A percentile compares a stretch with the other conserved stretches of the same genome.
phyloP scores from a whole-genome alignment of 768 basidiomycete species.

The Amanita molliuscula region DNA sequence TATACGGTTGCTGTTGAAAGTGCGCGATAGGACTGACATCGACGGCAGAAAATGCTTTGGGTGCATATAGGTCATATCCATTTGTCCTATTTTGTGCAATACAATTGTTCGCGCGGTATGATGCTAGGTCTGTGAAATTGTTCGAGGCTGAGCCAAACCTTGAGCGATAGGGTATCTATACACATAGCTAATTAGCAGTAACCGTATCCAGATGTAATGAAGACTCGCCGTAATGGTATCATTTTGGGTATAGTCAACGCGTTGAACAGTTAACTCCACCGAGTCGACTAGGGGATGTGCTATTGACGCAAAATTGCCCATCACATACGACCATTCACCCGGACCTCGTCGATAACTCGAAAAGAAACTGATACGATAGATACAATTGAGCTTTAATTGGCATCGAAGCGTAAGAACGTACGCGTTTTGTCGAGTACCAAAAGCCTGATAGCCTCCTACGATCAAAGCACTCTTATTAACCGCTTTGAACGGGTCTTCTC shows the following conservation, averaged over 20 bases:
- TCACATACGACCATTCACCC: conserved; percentile 29
- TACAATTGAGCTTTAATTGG: background rate
- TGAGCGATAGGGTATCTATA: conserved; percentile 48
- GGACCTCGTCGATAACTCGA: conserved; percentile 29
- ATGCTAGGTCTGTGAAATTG: conserved; percentile 36
- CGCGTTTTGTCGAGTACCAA: conserved; percentile 40
- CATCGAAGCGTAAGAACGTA: conserved; percentile 13
- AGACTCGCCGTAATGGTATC: conserved; percentile 36
- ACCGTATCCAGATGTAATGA: background rate
- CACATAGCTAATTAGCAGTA: background rate
- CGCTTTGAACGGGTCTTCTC: conserved; percentile 35
- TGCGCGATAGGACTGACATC: conserved; percentile 18
- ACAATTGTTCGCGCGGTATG: conserved; percentile 45
- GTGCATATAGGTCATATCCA: conserved; percentile 27
- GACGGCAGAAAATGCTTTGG: conserved; percentile 5
- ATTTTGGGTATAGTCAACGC: conserved; percentile 22
- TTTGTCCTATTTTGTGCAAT: conserved; percentile 38
- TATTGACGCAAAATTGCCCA: conserved; percentile 48
- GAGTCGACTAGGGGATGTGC: conserved; percentile 40
- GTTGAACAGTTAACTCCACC: conserved; percentile 36
- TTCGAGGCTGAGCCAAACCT: conserved; percentile 34
- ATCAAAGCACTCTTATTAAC: conserved; percentile 41
- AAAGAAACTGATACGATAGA: conserved; percentile 27
- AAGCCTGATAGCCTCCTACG: conserved; percentile 41
- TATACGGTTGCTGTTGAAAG: conserved; percentile 29